Evolutionary conservation across 2,329 filamentous ascomycete genomes (phyloP).

Genomic region (Gremmenia infestans): DNA sequence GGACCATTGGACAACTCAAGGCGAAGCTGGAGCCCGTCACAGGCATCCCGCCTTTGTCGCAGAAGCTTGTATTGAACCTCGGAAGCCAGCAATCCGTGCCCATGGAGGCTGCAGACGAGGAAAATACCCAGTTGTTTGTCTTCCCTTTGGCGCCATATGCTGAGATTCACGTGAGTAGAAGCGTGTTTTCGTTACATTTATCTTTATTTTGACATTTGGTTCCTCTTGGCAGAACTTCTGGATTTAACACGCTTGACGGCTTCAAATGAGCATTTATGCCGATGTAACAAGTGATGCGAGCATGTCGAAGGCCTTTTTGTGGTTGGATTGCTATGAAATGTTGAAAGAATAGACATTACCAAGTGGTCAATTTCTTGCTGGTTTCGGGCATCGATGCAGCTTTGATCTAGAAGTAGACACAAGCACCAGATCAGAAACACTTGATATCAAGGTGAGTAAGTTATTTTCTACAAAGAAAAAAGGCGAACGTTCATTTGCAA

Average conservation of each 20-base stretch:
- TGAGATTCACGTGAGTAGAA: slow-evolving; percentile 68
- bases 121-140: slow-evolving; percentile 55
- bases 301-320: no score
- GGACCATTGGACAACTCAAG: slow-evolving; percentile 82
- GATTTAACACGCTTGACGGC: neutral
- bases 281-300: no score
- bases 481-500: no score
- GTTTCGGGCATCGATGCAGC: no score
- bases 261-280: neutral
- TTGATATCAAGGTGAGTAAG: no score
- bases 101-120: slow-evolving; percentile 68
- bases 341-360: no score
- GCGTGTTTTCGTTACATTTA: slow-evolving; percentile 4
- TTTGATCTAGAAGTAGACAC: no score
- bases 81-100: slow-evolving; percentile 55
- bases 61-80: slow-evolving; percentile 69
- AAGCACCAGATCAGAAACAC: no score
- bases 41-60: slow-evolving; percentile 76
- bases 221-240: slow-evolving; percentile 1
- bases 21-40: slow-evolving; percentile 87
- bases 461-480: no score
- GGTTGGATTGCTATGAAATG: no score
- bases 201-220: slow-evolving; percentile 1
- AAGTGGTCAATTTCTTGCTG: no score
- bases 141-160: slow-evolving; percentile 70